Evolutionary conservation across 768 basidiomycete genomes (phyloP).

Genomic region (Termitomyces titanicus): DNA sequence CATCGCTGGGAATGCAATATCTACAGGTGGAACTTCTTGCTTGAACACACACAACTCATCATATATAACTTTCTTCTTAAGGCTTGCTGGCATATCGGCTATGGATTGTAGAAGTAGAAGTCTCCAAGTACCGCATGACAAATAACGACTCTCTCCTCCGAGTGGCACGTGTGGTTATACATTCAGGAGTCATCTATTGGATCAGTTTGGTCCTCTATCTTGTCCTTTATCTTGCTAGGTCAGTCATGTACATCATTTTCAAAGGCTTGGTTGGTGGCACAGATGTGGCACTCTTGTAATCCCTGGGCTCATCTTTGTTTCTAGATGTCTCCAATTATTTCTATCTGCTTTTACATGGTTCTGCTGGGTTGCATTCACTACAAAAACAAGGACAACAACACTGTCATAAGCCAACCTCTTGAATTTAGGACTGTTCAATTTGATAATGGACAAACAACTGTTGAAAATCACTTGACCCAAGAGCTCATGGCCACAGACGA

Average conservation of each 20-base stretch:
- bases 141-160: neutral
- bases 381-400: too few species aligned
- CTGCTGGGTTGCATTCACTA: neutral
- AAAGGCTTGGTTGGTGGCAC: neutral
- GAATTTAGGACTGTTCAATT: too few species aligned
- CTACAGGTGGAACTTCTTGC: neutral
- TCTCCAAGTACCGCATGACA: neutral
- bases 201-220: neutral
- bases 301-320: neutral
- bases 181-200: constrained; percentile 5
- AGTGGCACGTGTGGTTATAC: neutral
- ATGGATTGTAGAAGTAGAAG: neutral
- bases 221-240: neutral
- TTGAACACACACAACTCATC: too few species aligned
- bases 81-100: constrained; percentile 7
- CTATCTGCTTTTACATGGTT: constrained; percentile 6
- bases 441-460: too few species aligned
- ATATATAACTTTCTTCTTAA: neutral
- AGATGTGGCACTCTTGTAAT: neutral
- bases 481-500: too few species aligned
- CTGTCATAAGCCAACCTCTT: too few species aligned
- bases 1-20: neutral
- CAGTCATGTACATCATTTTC: neutral
- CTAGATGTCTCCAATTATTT: neutral
- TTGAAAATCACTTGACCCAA: too few species aligned